These are phyloP conservation scores for Orbilia quercus DNA, from an alignment of 2,329 filamentous ascomycete species.

Conservation along the genomic window DNA sequence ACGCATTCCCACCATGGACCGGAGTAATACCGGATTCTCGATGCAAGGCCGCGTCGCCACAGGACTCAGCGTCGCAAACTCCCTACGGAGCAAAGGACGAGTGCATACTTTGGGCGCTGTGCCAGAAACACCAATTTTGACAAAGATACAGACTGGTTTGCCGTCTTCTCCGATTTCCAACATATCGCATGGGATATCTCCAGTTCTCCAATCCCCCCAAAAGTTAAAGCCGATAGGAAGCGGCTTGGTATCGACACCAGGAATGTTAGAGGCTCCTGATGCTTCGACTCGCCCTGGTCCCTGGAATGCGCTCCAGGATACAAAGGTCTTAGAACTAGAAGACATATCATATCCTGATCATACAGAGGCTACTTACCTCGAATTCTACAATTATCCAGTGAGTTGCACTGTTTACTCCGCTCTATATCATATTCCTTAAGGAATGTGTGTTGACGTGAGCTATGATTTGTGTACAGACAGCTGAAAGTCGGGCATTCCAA, in stretches of 20 bases:
- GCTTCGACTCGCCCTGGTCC: neutral
- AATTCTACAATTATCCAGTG: conserved; percentile 33
- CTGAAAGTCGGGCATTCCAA: conserved; percentile 22
- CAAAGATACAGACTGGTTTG: conserved; percentile 15
- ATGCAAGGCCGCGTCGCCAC: neutral
- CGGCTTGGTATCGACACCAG: neutral
- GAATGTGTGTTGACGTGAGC: neutral
- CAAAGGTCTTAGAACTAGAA: conserved; percentile 9
- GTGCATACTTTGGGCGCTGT: conserved; percentile 5
- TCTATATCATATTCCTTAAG: neutral
- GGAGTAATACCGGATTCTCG: neutral
- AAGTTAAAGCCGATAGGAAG: neutral
- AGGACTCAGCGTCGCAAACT: neutral
- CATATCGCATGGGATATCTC: conserved; percentile 1
- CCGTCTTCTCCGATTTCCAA: neutral
- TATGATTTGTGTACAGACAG: conserved; percentile 2
- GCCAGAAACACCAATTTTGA: conserved; percentile 2
- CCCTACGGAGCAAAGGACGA: conserved; percentile 9
- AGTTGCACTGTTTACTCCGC: neutral
- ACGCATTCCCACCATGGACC: neutral
- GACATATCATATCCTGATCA: conserved; percentile 16
- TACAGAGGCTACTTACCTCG: conserved; percentile 24
- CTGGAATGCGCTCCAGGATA: conserved; percentile 6
- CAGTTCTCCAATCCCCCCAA: neutral
- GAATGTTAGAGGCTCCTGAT: neutral